Conservation (phyloP, 2,329 filamentous ascomycete species). For the Neospermospora avenae region DNA sequence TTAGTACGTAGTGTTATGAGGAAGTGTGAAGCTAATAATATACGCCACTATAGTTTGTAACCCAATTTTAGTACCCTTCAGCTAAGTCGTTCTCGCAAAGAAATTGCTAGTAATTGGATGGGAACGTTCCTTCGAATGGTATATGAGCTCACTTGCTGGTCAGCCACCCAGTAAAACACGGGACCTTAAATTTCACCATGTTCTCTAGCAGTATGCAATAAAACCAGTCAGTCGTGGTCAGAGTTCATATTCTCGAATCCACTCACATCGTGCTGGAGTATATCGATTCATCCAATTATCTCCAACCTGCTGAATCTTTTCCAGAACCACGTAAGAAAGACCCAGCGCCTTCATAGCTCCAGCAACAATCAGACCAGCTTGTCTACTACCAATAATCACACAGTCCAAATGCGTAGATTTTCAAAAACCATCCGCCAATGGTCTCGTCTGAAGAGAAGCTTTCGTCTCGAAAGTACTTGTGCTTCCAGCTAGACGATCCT, state of each 20-base stretch:
- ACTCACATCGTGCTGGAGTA: constrained; percentile 16
- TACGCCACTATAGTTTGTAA: constrained; percentile 16
- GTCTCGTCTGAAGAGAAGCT: constrained; percentile 7
- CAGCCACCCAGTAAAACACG: background rate
- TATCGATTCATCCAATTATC: constrained; percentile 58
- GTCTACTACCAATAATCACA: constrained; percentile 49
- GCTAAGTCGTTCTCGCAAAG: constrained; percentile 19
- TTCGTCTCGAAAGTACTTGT: constrained; percentile 17
- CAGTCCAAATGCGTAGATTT: constrained; percentile 13
- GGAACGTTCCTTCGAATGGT: constrained; percentile 21
- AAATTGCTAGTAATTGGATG: constrained; percentile 12
- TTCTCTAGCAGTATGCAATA: constrained; percentile 19
- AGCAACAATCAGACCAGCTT: constrained; percentile 54
- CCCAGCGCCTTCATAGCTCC: constrained; percentile 57
- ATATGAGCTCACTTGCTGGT: constrained; percentile 14
- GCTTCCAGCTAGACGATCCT: constrained; percentile 12
- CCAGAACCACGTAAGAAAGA: constrained; percentile 52
- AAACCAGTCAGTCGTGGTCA: background rate
- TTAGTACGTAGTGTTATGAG: background rate
- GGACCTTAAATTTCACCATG: constrained; percentile 6
- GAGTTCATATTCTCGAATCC: background rate
- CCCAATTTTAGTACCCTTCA: constrained; percentile 16
- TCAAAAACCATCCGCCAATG: background rate
- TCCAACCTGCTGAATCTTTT: constrained; percentile 53
- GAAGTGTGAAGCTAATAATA: background rate